Evolutionary conservation across 2,329 filamentous ascomycete species (phyloP).

Genomic region (Colletotrichum phormii): DNA sequence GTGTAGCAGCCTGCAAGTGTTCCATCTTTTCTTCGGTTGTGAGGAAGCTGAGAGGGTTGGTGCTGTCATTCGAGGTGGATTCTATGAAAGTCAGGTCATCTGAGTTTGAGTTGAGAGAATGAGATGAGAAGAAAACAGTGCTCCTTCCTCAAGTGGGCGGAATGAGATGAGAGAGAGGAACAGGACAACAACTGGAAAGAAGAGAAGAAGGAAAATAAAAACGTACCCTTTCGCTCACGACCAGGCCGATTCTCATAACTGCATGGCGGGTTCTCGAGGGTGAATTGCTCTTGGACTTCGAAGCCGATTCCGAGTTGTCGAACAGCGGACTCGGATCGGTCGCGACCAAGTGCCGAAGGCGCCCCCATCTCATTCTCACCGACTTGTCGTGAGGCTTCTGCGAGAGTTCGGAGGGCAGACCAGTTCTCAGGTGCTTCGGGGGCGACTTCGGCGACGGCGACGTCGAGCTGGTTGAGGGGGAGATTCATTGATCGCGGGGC

Average conservation of each 20-base stretch:
- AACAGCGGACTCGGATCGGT: slow-evolving; percentile 39
- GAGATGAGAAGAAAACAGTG: neutral
- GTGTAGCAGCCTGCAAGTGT: slow-evolving; percentile 59
- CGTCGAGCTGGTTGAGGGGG: slow-evolving; percentile 31
- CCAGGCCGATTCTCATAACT: slow-evolving; percentile 56
- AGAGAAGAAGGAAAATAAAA: neutral
- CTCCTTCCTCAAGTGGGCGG: neutral
- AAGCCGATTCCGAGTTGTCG: slow-evolving; percentile 47
- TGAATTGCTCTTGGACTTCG: slow-evolving; percentile 70
- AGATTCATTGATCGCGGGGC: slow-evolving; percentile 36
- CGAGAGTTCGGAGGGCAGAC: slow-evolving; percentile 86
- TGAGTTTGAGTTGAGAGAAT: neutral
- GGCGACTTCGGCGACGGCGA: slow-evolving; percentile 28
- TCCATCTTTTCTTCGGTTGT: slow-evolving; percentile 56
- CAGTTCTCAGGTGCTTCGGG: slow-evolving; percentile 66
- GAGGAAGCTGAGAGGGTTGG: slow-evolving; percentile 44
- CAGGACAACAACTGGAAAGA: neutral
- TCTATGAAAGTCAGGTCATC: slow-evolving; percentile 15
- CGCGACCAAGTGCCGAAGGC: slow-evolving; percentile 19
- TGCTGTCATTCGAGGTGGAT: slow-evolving; percentile 33
- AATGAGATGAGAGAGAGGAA: neutral
- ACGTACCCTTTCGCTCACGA: slow-evolving; percentile 53
- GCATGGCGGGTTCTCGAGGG: slow-evolving; percentile 65
- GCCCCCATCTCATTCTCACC: slow-evolving; percentile 45
- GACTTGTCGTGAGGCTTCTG: slow-evolving; percentile 87